Evolutionary conservation across 257 asterid species (phyloP).

Genomic region (Primulina tabacum): DNA sequence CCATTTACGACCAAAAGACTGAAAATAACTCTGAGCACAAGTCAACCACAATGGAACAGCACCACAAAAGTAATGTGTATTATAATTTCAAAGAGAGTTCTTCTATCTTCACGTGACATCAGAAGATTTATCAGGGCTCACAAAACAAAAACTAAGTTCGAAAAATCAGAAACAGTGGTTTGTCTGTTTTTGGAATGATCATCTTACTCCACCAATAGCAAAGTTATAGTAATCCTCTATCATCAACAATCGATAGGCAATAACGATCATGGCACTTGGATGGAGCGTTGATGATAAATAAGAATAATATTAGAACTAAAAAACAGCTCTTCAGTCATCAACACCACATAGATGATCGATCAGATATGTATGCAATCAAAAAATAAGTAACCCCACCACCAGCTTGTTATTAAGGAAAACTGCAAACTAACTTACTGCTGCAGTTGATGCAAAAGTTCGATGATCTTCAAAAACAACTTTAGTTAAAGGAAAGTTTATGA

Average conservation of each 20-base stretch:
- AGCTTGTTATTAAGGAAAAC: slow-evolving; percentile 17
- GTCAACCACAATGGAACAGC: slow-evolving; percentile 17
- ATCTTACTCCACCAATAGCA: neutral
- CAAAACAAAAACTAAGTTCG: neutral
- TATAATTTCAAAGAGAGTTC: slow-evolving; percentile 1
- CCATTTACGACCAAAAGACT: slow-evolving; percentile 14
- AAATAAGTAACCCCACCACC: slow-evolving; percentile 9
- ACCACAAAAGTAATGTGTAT: neutral
- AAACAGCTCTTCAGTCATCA: slow-evolving; percentile 9
- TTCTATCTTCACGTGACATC: neutral
- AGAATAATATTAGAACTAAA: neutral
- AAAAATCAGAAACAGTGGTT: neutral
- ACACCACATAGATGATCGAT: slow-evolving; percentile 5
- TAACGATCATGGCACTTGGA: neutral
- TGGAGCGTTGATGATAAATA: neutral
- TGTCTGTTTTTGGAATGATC: neutral
- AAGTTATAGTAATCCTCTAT: slow-evolving; percentile 1
- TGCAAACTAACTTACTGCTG: slow-evolving; percentile 63
- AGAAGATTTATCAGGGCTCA: neutral
- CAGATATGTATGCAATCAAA: neutral
- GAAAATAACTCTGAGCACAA: slow-evolving; percentile 15
- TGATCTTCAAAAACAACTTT: slow-evolving; percentile 82
- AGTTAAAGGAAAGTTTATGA: slow-evolving; percentile 58
- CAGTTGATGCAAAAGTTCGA: slow-evolving; percentile 86
- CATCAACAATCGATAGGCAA: neutral